A percentile compares a stretch with the other conserved stretches of the same genome.
Conservation (phyloP, 805 yeast genomes). For the Kodamaea kakaduensis region DNA sequence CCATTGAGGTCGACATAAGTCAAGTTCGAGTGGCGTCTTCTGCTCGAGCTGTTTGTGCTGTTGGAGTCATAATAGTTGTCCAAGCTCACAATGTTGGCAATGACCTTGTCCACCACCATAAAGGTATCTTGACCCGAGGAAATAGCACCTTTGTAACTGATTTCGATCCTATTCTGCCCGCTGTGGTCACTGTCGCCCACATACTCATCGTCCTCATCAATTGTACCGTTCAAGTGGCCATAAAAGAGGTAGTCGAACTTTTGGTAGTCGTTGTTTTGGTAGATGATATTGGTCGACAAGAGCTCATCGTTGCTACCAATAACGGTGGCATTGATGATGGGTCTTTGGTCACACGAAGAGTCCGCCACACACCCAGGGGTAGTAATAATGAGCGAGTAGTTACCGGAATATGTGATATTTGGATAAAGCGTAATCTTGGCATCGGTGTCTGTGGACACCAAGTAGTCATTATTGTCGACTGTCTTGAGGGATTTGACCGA, state of each 20-base stretch:
- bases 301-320: slow-evolving; percentile 44
- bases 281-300: slow-evolving; percentile 46
- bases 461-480: slow-evolving; percentile 28
- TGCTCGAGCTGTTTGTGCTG: slow-evolving; percentile 25
- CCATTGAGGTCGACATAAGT: slow-evolving; percentile 55
- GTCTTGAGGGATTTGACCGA: slow-evolving; percentile 23
- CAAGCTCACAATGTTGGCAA: slow-evolving; percentile 45
- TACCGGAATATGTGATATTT: slow-evolving; percentile 67
- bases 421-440: slow-evolving; percentile 53
- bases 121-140: slow-evolving; percentile 22
- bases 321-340: slow-evolving; percentile 74
- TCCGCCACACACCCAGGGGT: slow-evolving; percentile 86
- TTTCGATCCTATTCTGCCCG: slow-evolving; percentile 28
- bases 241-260: slow-evolving; percentile 76
- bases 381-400: slow-evolving; percentile 64
- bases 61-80: slow-evolving; percentile 34
- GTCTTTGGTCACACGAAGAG: slow-evolving; percentile 64
- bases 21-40: slow-evolving; percentile 12
- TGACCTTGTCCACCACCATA: slow-evolving; percentile 70
- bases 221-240: slow-evolving; percentile 59
- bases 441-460: slow-evolving; percentile 25
- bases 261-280: slow-evolving; percentile 73
- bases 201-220: slow-evolving; percentile 30
- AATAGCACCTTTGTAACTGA: slow-evolving; percentile 24
- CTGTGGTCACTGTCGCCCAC: slow-evolving; percentile 25